phyloP scores from a whole-genome alignment of 208 protist genomes.

The Balamuthia mandrillaris region DNA sequence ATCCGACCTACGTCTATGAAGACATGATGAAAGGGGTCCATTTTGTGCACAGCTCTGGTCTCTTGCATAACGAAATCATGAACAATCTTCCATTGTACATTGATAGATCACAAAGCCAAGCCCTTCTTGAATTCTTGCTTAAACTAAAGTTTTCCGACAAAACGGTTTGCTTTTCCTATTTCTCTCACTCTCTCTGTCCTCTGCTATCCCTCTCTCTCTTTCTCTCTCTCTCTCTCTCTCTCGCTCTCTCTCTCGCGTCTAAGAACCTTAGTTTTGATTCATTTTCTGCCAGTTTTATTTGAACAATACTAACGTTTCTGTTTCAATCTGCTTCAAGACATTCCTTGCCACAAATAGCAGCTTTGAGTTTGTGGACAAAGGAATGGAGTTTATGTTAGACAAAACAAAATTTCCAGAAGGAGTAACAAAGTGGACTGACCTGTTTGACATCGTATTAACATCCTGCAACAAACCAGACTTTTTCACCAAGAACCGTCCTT shows the following conservation, averaged over 20 bases:
- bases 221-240: no score
- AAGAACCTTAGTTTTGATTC: neutral
- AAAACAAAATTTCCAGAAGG: no score
- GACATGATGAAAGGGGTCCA: slow-evolving; percentile 20
- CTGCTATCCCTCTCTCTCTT: neutral
- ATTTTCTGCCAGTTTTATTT: neutral
- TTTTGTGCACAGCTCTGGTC: neutral
- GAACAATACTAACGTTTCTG: neutral
- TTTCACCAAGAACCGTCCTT: slow-evolving; percentile 48
- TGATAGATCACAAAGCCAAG: slow-evolving; percentile 40
- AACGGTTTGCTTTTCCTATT: neutral
- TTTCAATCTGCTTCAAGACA: slow-evolving; percentile 29
- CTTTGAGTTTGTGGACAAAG: slow-evolving; percentile 45
- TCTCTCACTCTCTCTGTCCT: neutral
- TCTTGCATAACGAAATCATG: slow-evolving; percentile 48
- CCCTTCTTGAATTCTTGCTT: slow-evolving; percentile 40
- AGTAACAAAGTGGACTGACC: slow-evolving; percentile 44
- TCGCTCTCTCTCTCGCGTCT: no score
- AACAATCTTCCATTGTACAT: slow-evolving; percentile 46
- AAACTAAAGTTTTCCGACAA: slow-evolving; percentile 34
- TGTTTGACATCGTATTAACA: slow-evolving; percentile 53
- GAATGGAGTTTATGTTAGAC: slow-evolving; percentile 48
- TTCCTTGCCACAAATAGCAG: slow-evolving; percentile 56
- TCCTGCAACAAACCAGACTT: slow-evolving; percentile 49
- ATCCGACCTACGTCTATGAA: slow-evolving; percentile 26